Base-by-base conservation (phyloP, 441 rosid species). In the Capsella rubella region DNA sequence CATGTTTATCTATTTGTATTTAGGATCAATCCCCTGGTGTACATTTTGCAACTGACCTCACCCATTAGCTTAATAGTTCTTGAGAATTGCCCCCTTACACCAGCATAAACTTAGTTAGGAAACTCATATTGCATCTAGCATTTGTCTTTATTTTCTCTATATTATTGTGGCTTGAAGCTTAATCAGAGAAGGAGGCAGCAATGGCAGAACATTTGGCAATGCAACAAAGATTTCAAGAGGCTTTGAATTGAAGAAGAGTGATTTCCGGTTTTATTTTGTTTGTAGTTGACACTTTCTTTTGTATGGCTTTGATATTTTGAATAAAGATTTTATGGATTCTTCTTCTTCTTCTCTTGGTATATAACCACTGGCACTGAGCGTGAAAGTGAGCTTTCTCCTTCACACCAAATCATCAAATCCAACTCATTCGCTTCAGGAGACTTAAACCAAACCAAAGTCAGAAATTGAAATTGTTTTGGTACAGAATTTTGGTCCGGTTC, bases 21-120 rank as follows among this genome's bases (percentile, higher is more conserved):
- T 76, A 70, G 79, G 67, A 55, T 69, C 66, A 69, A 62, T 7
- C 52, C 45, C 11, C 70, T 69, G 60, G 47, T 76, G 71, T 76
- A 69, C 34, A 55, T 11, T 4, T 32, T 50, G 58, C 47, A 32
- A 32, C 39, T 56, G 31, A 37, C 64, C 46, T 39, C 64, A 59
- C 27, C 28, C 46, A 34, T 66, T 57, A 66, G 65, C 16, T 46
- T 47, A 55, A 6, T 39, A 18, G 78, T 57, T 49, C 57, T 72
- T 32, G 49, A 52, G 45, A 34, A 29, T 15, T 60, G 14, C 3
- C n/a, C 37, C 35, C 40, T 4, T 3, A 58, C 16, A 34, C n/a
- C 54, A 29, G 47, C 56, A 35, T 42, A 59, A 13, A 66, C 52
- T 43, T 68, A 52, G 74, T 47, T 69, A 49, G 60, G 60, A 62